Percentiles rank a stretch among this genome's conserved stretches.
Conservation (phyloP, 2,329 filamentous ascomycete genomes). For the Dothideomycetes sp. region DNA sequence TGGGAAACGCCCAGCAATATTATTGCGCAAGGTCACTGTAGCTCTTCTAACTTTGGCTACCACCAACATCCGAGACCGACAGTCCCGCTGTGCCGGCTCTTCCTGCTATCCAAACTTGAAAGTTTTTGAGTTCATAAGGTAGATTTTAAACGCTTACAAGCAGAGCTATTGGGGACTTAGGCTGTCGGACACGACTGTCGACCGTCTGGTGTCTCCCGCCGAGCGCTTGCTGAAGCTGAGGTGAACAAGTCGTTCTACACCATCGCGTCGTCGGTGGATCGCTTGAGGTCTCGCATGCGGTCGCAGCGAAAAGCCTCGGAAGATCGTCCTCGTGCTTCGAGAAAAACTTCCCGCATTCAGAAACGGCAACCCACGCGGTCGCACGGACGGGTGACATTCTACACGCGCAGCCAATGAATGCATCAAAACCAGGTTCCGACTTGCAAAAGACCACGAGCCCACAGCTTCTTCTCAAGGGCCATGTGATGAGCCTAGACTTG, state of each 20-base stretch:
- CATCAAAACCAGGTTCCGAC: not conserved
- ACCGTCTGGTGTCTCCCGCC: not conserved
- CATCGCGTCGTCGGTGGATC: too few relatives aligned
- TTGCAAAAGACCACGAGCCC: not conserved
- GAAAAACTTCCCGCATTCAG: not conserved
- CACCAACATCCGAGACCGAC: too few relatives aligned
- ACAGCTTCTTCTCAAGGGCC: not conserved
- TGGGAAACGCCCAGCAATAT: too few relatives aligned
- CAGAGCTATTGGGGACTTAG: too few relatives aligned
- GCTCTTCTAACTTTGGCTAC: too few relatives aligned
- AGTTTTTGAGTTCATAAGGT: too few relatives aligned
- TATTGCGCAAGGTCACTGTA: too few relatives aligned
- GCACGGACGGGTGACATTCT: not conserved
- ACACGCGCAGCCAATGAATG: not conserved
- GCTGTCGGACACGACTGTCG: not conserved
- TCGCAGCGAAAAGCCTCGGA: not conserved
- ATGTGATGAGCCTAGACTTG: not conserved
- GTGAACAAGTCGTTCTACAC: too few relatives aligned
- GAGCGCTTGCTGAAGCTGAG: too few relatives aligned
- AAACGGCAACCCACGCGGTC: not conserved
- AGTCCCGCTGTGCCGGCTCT: too few relatives aligned
- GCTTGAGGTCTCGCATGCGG: not conserved
- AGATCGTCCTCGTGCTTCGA: not conserved
- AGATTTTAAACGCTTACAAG: too few relatives aligned
- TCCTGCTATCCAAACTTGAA: too few relatives aligned